Base-by-base conservation (phyloP, 2,329 filamentous ascomycete genomes). In the Trichoderma koningii region DNA sequence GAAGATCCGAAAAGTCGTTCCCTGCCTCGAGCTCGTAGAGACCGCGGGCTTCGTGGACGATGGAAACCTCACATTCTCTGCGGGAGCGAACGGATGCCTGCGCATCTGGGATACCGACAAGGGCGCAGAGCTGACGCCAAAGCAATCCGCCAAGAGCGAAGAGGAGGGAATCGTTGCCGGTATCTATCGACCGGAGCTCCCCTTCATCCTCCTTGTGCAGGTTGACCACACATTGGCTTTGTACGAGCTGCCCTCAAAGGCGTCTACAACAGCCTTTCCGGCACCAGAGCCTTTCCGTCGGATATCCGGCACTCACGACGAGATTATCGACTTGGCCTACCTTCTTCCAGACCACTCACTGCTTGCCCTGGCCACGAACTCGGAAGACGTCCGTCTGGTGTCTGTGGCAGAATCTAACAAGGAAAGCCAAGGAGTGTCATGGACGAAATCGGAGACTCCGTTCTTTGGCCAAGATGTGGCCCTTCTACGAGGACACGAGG, bases 291-390 rank as follows among this genome's bases (percentile, higher is more conserved):
- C 78, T 0, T 83, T 91, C 51, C 87, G 91, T 70, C 87, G 92
- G 51, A 96, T 99, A 70, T 97, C 94, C 5, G 96, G 95, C 61
- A 97, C 95, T 7, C 93, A 98, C 76, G 96, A 99, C 75, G 95
- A 99, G 76, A 93, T 99, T 60, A 97, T 99, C 70, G 96, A 99
- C 74, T 80, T 99, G 41, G 91, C 89, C 34, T 97, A 95, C 72
- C 82, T 98, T 63, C 87, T 95, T 1, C 86, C 88, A 0, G 89
- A 96, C 71, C 87, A 86, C 65, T 94, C 92, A 3, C 79, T 96
- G 59, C 83, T 99, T 67, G 96, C 95, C 6, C 81, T 99, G 28
- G 95, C 94, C 7, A 98, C 94, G 2, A 99, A 99, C 75, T 92
- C 93, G 0, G 95, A 99, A 77, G 93, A 96, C 68, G 86, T 99